Evolutionary conservation across 176 grass and related monocot genomes (phyloP).

Genomic region (Juncus effusus): DNA sequence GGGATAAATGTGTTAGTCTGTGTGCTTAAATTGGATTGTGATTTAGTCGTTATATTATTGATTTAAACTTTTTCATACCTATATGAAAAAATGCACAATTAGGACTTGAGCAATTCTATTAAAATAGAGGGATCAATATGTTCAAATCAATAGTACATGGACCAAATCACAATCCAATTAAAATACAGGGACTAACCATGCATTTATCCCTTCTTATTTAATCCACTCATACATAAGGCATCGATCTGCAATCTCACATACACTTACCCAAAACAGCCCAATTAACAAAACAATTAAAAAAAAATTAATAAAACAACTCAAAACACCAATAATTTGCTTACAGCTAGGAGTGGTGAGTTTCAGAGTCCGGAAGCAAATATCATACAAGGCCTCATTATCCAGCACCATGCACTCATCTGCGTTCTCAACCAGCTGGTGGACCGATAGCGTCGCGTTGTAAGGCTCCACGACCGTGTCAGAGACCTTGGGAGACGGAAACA

Average conservation of each 20-base stretch:
- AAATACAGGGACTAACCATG: too few species aligned
- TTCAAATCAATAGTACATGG: too few species aligned
- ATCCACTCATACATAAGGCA: too few species aligned
- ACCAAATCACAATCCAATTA: too few species aligned
- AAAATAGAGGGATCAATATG: not conserved
- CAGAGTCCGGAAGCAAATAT: conserved; percentile 72
- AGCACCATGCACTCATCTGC: conserved; percentile 82
- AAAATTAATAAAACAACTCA: not conserved
- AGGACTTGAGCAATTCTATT: not conserved
- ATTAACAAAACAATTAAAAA: not conserved
- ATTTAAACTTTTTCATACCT: too few species aligned
- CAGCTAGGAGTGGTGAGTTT: conserved; percentile 20
- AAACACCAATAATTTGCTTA: not conserved
- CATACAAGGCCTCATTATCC: conserved; percentile 78
- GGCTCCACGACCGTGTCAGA: conserved; percentile 76
- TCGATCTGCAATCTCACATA: too few species aligned
- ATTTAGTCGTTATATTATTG: too few species aligned
- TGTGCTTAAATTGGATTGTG: not conserved
- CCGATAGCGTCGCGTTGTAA: conserved; percentile 70
- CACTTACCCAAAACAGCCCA: too few species aligned
- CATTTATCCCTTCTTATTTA: too few species aligned
- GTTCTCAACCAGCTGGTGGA: conserved; percentile 74
- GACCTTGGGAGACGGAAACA: conserved; percentile 30
- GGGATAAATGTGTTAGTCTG: not conserved
- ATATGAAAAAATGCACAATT: too few species aligned